phyloP scores from a whole-genome alignment of 1,139 yeast genomes.

The Taphrina pruni region DNA sequence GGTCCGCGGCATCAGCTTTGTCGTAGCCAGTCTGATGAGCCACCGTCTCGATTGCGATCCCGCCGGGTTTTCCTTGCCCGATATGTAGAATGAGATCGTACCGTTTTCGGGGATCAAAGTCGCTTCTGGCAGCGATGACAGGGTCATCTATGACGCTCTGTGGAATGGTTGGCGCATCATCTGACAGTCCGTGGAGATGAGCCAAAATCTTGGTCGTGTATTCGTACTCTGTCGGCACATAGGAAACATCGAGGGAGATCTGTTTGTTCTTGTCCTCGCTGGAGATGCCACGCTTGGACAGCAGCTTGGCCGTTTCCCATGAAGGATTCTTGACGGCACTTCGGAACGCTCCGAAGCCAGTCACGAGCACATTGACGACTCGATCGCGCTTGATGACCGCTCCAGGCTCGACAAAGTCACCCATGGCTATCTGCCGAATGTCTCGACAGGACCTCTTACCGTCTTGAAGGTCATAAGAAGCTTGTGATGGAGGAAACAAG shows the following conservation, averaged over 20 bases:
- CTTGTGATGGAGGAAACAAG: too few species aligned
- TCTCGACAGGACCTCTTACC: background rate
- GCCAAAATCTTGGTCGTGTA: constrained; percentile 4
- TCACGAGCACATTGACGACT: constrained; percentile 29
- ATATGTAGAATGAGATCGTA: constrained; percentile 29
- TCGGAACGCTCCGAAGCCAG: constrained; percentile 35
- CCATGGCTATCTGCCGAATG: background rate
- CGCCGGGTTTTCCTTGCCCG: constrained; percentile 30
- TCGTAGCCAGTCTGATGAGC: constrained; percentile 23
- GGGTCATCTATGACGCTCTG: constrained; percentile 2
- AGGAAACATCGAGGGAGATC: constrained; percentile 9
- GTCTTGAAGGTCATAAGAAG: too few species aligned
- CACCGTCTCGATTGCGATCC: constrained; percentile 19
- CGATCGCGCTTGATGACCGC: background rate
- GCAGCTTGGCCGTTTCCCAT: constrained; percentile 35
- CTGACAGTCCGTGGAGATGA: constrained; percentile 17
- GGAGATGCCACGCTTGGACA: constrained; percentile 6
- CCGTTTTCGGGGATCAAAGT: constrained; percentile 20
- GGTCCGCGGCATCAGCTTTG: constrained; percentile 16
- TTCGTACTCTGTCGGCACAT: constrained; percentile 26
- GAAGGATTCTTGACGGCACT: constrained; percentile 20
- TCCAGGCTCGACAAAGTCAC: background rate
- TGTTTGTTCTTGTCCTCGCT: background rate
- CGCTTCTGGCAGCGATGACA: constrained; percentile 7
- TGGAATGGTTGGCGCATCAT: background rate